Evolutionary conservation across 1,139 yeast species (phyloP).

Genomic region (Taiozyma sp.): DNA sequence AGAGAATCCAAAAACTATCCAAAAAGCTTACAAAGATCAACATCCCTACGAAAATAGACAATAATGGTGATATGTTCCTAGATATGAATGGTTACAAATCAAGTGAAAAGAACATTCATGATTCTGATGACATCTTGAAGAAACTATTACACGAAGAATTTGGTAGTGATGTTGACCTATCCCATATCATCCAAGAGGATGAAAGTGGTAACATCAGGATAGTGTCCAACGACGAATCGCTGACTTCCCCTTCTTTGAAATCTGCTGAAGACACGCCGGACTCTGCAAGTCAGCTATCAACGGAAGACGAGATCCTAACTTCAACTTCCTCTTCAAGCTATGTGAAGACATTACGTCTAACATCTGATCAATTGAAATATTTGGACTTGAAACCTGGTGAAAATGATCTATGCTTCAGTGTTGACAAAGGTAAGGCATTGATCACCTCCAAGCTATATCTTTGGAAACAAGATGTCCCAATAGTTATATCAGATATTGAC

Average conservation of each 20-base stretch:
- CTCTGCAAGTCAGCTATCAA: conserved; percentile 19
- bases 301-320: conserved; percentile 17
- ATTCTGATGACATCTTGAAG: conserved; percentile 66
- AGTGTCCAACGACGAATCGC: conserved; percentile 34
- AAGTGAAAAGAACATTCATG: conserved; percentile 66
- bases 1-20: conserved; percentile 66
- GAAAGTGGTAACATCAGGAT: conserved; percentile 72
- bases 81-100: conserved; percentile 98
- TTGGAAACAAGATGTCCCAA: conserved; percentile 84
- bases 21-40: conserved; percentile 62
- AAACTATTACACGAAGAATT: conserved; percentile 69
- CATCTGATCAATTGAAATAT: conserved; percentile 81
- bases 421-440: conserved; percentile 77
- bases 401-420: conserved; percentile 74
- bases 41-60: conserved; percentile 85
- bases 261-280: conserved; percentile 6
- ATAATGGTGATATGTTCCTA: conserved; percentile 84
- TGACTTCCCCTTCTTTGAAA: conserved; percentile 1
- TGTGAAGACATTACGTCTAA: conserved; percentile 85
- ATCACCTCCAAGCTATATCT: conserved; percentile 70
- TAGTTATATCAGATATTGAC: conserved; percentile 95
- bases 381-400: conserved; percentile 75
- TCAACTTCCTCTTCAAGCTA: conserved; percentile 31
- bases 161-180: conserved; percentile 47
- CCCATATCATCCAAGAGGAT: conserved; percentile 53